Evolutionary conservation across 768 basidiomycete species (phyloP), one percentile per base, ranked within the genome.

Genomic region (Dacryopinax spathularia): DNA sequence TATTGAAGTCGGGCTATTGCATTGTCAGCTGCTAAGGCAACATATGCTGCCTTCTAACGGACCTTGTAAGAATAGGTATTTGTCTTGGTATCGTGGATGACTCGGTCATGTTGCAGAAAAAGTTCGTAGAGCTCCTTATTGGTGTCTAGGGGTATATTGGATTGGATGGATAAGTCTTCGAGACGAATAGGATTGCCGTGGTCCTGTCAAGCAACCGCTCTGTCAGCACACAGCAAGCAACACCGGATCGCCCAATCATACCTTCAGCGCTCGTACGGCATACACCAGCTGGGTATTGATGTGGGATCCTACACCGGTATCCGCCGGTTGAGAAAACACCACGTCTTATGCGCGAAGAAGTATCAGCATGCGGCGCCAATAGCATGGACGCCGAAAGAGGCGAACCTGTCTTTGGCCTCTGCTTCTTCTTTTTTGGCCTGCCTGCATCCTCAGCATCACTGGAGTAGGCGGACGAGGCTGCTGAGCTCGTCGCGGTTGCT

Each of bases 11-110:
- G 67, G 91, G 89, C 90, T 93, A 72, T 0, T 2, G 1, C 44
- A 33, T 1, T 12, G 29, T 27, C 1, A 22, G 1, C 7, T 1
- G 1, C 4, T 7, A 13, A 12, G 22, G 27, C 18, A 12, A 37
- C 65, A 34, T 34, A 18, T n/a, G 62, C 39, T 9, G 56, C 20
- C 34, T 13, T 10, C 36, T 37, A 34, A 73, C 79, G 34, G 67
- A 89, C 92, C 73, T 89, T 87, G 74, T 93, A 96, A 1, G 88
- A 86, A 70, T 88, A 94, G 2, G 93, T 77, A 69, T 87, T 86
- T 0, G 89, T 94, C 72, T 87, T 89, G 0, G 84, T 83, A 71
- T 95, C 90, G 69, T 84, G 86, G 35, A 81, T 73, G 41, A 96
- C 84, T 59, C 84, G 81, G 62, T 92, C 90, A 68, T 95, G 93